Evolutionary conservation across 257 asterid genomes (phyloP).

Genomic region (Nicotiana attenuata): DNA sequence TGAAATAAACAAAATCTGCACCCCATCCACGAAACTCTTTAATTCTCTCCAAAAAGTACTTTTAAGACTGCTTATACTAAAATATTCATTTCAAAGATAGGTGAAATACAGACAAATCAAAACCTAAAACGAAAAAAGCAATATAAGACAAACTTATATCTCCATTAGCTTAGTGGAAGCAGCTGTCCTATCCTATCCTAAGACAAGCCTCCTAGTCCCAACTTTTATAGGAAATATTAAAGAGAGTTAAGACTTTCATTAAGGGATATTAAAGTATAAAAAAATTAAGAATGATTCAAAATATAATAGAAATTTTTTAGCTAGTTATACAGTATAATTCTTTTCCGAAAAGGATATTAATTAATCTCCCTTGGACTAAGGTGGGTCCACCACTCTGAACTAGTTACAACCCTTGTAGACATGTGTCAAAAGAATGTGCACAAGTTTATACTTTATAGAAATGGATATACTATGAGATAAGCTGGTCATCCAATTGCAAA

Average conservation of each 20-base stretch:
- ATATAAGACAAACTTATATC: background rate
- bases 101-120: background rate
- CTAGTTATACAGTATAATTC: too few relatives aligned
- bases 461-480: background rate
- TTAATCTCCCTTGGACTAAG: too few relatives aligned
- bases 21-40: background rate
- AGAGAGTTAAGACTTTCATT: too few relatives aligned
- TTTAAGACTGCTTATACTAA: background rate
- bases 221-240: too few relatives aligned
- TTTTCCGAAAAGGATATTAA: too few relatives aligned
- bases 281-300: too few relatives aligned
- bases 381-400: too few relatives aligned
- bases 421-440: background rate
- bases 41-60: background rate
- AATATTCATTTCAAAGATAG: background rate
- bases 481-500: background rate
- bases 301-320: too few relatives aligned
- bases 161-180: constrained; percentile 7
- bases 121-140: background rate
- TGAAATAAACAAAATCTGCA: background rate
- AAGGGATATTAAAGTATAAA: too few relatives aligned
- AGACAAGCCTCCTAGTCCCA: background rate
- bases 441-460: background rate
- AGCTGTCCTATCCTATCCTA: background rate
- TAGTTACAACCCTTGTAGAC: background rate